phyloP scores from a whole-genome alignment of 1,284 basidiomycete species.

The Heterobasidion irregulare region DNA sequence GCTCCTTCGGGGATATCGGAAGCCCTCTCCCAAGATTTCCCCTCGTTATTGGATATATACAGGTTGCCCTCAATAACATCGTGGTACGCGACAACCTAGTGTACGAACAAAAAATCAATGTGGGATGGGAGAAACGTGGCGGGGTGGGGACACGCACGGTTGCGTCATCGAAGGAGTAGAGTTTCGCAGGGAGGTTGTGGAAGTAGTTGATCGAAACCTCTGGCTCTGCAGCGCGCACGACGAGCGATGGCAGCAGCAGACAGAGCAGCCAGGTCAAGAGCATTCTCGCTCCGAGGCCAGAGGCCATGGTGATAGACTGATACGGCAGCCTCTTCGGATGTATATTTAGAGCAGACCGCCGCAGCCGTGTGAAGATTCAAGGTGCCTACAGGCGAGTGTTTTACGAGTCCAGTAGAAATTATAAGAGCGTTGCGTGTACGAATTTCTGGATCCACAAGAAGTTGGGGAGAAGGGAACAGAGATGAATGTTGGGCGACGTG shows the following conservation, averaged over 20 bases:
- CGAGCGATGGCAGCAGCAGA: conserved; percentile 17
- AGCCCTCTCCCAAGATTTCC: conserved; percentile 70
- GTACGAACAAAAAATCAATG: neutral
- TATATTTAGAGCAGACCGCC: no score
- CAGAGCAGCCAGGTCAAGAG: conserved; percentile 10
- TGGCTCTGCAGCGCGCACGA: conserved; percentile 30
- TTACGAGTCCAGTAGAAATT: no score
- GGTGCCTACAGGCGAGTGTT: no score
- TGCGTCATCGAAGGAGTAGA: conserved; percentile 94
- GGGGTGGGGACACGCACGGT: conserved; percentile 36
- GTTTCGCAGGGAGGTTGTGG: conserved; percentile 67
- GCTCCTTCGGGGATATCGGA: conserved; percentile 55
- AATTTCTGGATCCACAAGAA: no score
- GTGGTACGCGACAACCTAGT: conserved; percentile 75
- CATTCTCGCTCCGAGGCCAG: conserved; percentile 1
- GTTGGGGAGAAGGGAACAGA: no score
- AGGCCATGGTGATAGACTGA: conserved; percentile 3
- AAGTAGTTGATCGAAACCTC: conserved; percentile 40
- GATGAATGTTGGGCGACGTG: no score
- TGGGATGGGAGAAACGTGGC: neutral
- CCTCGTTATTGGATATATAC: conserved; percentile 84
- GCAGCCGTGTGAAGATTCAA: no score
- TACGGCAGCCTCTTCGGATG: conserved; percentile 1
- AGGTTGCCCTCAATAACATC: conserved; percentile 66
- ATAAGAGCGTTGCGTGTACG: no score